Evolutionary conservation across 345 rosid species (phyloP).

Genomic region (Cardamine resedifolia): DNA sequence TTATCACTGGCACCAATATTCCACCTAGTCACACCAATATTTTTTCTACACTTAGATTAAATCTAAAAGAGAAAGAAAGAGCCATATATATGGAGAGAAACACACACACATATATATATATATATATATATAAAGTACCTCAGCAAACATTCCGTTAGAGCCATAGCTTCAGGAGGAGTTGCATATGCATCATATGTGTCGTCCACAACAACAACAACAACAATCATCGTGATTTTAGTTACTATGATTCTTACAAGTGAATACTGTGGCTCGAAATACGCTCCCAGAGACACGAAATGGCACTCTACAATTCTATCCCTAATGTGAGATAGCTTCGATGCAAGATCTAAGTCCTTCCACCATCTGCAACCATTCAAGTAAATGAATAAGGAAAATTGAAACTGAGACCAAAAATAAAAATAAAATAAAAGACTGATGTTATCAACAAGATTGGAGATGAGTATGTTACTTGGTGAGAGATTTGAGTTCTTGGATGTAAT

Average conservation of each 20-base stretch:
- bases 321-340: constrained; percentile 8
- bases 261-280: constrained; percentile 25
- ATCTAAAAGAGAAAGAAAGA: not conserved
- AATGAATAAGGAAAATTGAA: not conserved
- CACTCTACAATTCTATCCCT: constrained; percentile 21
- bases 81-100: not conserved
- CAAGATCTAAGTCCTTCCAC: constrained; percentile 22
- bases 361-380: constrained; percentile 10
- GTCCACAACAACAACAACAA: not conserved
- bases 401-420: too few species aligned
- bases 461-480: not conserved
- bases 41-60: not conserved
- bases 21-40: constrained; percentile 13
- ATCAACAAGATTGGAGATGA: not conserved
- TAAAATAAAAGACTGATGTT: too few species aligned
- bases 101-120: too few species aligned
- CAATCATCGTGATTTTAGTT: not conserved
- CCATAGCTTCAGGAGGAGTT: not conserved
- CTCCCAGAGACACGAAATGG: not conserved
- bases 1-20: not conserved
- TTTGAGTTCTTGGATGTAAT: constrained; percentile 25
- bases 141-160: not conserved
- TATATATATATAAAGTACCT: constrained; percentile 3
- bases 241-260: constrained; percentile 10
- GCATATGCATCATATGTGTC: constrained; percentile 26